Evolutionary conservation across 495 filamentous ascomycete species (phyloP).

Genomic region (Tetracladium setigerum): DNA sequence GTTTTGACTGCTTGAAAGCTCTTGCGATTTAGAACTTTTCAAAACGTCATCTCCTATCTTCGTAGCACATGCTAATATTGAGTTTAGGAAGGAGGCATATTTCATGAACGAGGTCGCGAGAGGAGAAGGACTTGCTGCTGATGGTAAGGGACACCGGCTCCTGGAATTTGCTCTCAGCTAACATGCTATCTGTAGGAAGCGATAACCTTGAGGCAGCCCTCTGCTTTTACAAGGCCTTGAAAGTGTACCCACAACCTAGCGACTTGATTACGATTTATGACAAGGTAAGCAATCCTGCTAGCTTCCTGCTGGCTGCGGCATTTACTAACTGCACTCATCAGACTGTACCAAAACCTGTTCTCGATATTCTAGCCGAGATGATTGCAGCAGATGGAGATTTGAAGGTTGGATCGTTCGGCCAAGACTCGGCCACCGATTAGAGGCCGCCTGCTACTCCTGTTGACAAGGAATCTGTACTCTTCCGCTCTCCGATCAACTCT

Average conservation of each 20-base stretch:
- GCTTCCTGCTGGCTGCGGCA: constrained; percentile 35
- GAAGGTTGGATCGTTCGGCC: constrained; percentile 41
- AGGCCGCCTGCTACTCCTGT: too few relatives aligned
- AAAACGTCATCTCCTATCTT: too few relatives aligned
- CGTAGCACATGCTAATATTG: too few relatives aligned
- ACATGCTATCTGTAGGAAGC: constrained; percentile 42
- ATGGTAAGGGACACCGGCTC: constrained; percentile 41
- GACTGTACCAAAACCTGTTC: constrained; percentile 54
- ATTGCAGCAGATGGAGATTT: constrained; percentile 79
- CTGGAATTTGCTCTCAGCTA: background rate
- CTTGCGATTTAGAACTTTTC: too few relatives aligned
- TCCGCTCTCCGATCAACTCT: too few relatives aligned
- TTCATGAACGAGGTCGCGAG: constrained; percentile 91
- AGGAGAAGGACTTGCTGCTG: constrained; percentile 69
- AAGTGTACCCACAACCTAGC: constrained; percentile 90
- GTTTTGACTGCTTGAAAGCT: too few relatives aligned
- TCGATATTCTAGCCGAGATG: constrained; percentile 96
- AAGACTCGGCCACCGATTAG: too few relatives aligned
- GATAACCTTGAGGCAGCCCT: constrained; percentile 79
- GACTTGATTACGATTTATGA: constrained; percentile 96
- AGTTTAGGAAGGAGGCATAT: constrained; percentile 49
- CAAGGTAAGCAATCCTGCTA: constrained; percentile 73
- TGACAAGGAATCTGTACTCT: too few relatives aligned
- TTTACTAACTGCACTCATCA: constrained; percentile 16
- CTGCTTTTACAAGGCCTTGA: constrained; percentile 94